Conservation (phyloP, 2,329 filamentous ascomycete genomes). For the Juglanconis sp. region DNA sequence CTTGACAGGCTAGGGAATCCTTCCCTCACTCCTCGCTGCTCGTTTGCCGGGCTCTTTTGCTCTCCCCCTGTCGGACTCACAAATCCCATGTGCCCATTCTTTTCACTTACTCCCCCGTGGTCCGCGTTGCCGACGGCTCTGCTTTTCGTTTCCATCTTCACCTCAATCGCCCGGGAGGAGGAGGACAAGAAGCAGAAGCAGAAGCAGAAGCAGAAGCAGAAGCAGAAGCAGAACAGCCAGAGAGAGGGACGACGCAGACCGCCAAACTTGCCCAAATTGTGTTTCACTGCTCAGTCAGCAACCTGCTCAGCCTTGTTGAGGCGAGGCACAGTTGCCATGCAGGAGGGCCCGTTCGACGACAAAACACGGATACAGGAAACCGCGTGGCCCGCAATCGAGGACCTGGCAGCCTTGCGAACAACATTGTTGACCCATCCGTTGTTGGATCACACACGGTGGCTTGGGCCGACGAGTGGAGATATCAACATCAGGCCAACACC, state of each 20-base stretch:
- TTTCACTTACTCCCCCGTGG: not conserved
- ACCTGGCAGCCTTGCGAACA: not conserved
- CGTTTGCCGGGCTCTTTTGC: not conserved
- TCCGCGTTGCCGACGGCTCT: too few relatives aligned
- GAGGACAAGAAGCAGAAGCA: not conserved
- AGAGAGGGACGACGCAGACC: not conserved
- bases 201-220: not conserved
- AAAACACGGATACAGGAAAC: not conserved
- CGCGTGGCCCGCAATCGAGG: not conserved
- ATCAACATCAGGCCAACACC: not conserved
- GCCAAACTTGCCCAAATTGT: not conserved
- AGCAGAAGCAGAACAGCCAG: not conserved
- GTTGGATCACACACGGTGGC: not conserved
- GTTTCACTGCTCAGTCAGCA: not conserved
- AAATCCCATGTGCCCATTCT: not conserved
- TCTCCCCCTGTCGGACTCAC: not conserved
- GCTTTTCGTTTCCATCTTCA: too few relatives aligned
- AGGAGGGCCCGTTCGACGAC: not conserved
- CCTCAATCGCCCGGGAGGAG: too few relatives aligned
- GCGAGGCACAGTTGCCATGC: constrained; percentile 1
- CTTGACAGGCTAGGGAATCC: not conserved
- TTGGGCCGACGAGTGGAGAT: not conserved
- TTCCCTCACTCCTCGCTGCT: not conserved
- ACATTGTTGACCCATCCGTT: not conserved
- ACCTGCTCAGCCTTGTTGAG: not conserved